phyloP scores from a whole-genome alignment of 1,139 yeast species.

The Diutina siamensis region DNA sequence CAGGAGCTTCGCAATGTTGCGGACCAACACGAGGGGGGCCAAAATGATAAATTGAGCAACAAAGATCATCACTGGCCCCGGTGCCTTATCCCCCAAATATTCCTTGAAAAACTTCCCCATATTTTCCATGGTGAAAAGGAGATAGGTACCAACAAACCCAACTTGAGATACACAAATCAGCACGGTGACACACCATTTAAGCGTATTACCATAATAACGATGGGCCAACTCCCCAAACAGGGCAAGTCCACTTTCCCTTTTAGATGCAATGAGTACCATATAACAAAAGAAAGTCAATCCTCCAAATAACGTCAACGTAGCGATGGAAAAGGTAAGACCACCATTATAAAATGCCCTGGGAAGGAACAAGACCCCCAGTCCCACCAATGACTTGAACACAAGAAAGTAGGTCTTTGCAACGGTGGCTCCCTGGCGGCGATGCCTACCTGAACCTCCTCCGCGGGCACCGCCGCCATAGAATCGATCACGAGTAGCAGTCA shows the following conservation, averaged over 20 bases:
- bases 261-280: constrained; percentile 46
- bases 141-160: constrained; percentile 71
- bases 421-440: constrained; percentile 6
- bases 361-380: constrained; percentile 67
- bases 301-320: constrained; percentile 47
- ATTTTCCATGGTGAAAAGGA: constrained; percentile 63
- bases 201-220: constrained; percentile 46
- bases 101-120: constrained; percentile 33
- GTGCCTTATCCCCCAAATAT: constrained; percentile 14
- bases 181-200: constrained; percentile 46
- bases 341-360: constrained; percentile 71
- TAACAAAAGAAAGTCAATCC: constrained; percentile 61
- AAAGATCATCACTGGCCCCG: constrained; percentile 21
- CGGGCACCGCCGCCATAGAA: background rate
- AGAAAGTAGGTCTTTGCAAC: constrained; percentile 42
- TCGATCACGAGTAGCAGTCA: background rate
- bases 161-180: constrained; percentile 60
- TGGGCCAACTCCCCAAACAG: constrained; percentile 71
- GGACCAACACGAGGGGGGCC: constrained; percentile 57
- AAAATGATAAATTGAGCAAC: constrained; percentile 44
- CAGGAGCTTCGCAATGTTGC: constrained; percentile 63
- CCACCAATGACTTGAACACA: constrained; percentile 61
- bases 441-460: background rate
- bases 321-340: constrained; percentile 48
- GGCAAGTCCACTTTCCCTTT: constrained; percentile 42